Percentiles rank a stretch among this genome's conserved stretches.
Conservation (phyloP, 2,329 filamentous ascomycete species). For the Pleoardoris graminearum region DNA sequence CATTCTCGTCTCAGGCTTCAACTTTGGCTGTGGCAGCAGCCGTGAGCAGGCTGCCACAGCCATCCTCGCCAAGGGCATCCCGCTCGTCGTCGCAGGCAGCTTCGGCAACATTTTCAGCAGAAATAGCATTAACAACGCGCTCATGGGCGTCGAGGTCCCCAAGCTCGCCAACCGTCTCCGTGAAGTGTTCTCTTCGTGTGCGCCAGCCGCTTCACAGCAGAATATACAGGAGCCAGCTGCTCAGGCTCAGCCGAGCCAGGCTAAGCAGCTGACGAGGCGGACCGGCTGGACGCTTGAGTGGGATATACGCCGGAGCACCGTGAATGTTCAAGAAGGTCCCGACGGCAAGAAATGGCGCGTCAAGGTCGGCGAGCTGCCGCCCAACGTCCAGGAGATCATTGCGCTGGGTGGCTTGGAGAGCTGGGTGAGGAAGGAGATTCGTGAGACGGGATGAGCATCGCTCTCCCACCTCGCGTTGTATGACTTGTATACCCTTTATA, state of each 20-base stretch:
- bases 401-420: slow-evolving; percentile 72
- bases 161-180: slow-evolving; percentile 67
- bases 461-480: slow-evolving; percentile 11
- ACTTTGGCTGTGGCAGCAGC: slow-evolving; percentile 82
- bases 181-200: slow-evolving; percentile 56
- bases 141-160: slow-evolving; percentile 73
- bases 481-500: slow-evolving; percentile 13
- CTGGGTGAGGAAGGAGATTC: slow-evolving; percentile 77
- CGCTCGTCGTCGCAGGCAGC: slow-evolving; percentile 76
- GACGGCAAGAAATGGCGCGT: slow-evolving; percentile 72
- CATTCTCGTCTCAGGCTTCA: slow-evolving; percentile 83
- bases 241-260: slow-evolving; percentile 44
- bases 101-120: slow-evolving; percentile 83
- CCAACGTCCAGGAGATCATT: slow-evolving; percentile 73
- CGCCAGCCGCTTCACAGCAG: slow-evolving; percentile 35
- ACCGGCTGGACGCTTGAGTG: slow-evolving; percentile 84
- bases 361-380: slow-evolving; percentile 79
- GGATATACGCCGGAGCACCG: slow-evolving; percentile 74
- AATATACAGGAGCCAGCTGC: slow-evolving; percentile 55
- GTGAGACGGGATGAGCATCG: slow-evolving; percentile 28
- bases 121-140: slow-evolving; percentile 78
- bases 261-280: slow-evolving; percentile 66
- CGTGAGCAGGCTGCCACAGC: slow-evolving; percentile 89
- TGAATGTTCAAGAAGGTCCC: slow-evolving; percentile 71
- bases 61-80: slow-evolving; percentile 78